These are phyloP conservation scores for Pyrenopolyporus hunteri DNA, from an alignment of 495 filamentous ascomycete genomes.

Conservation along the genomic window DNA sequence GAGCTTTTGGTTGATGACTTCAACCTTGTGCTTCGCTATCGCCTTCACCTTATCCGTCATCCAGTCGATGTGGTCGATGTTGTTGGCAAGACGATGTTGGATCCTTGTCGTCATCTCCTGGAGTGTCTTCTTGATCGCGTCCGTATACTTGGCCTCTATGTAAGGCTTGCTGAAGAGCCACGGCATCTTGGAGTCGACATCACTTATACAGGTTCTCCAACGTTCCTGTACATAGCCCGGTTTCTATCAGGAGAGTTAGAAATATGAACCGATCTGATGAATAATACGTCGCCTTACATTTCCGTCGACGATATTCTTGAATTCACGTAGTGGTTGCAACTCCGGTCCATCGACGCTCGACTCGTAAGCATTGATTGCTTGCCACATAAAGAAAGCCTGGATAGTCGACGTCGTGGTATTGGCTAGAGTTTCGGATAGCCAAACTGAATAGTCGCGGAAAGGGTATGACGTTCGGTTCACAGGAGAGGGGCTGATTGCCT, in stretches of 20 bases:
- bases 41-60: slow-evolving; percentile 29
- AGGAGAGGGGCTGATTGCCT: neutral
- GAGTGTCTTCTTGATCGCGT: slow-evolving; percentile 13
- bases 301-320: slow-evolving; percentile 47
- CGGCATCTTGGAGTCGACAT: slow-evolving; percentile 7
- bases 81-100: slow-evolving; percentile 18
- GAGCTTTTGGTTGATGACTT: slow-evolving; percentile 18
- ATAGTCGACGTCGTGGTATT: slow-evolving; percentile 4
- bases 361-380: neutral
- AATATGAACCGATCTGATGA: neutral
- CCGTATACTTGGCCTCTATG: slow-evolving; percentile 22
- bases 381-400: slow-evolving; percentile 19
- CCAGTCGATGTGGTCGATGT: slow-evolving; percentile 24
- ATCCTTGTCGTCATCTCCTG: slow-evolving; percentile 18
- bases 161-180: slow-evolving; percentile 26
- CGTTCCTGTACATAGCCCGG: slow-evolving; percentile 63
- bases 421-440: slow-evolving; percentile 5
- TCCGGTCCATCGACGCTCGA: slow-evolving; percentile 60
- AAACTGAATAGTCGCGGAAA: slow-evolving; percentile 7
- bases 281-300: slow-evolving; percentile 31
- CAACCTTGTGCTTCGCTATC: slow-evolving; percentile 23
- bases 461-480: slow-evolving; percentile 11
- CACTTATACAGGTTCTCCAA: slow-evolving; percentile 67
- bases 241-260: slow-evolving; percentile 35
- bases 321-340: slow-evolving; percentile 60